These are phyloP conservation scores for Gigaspora rosea DNA, from an alignment of 192 early-diverging fungal species.

Conservation along the genomic window DNA sequence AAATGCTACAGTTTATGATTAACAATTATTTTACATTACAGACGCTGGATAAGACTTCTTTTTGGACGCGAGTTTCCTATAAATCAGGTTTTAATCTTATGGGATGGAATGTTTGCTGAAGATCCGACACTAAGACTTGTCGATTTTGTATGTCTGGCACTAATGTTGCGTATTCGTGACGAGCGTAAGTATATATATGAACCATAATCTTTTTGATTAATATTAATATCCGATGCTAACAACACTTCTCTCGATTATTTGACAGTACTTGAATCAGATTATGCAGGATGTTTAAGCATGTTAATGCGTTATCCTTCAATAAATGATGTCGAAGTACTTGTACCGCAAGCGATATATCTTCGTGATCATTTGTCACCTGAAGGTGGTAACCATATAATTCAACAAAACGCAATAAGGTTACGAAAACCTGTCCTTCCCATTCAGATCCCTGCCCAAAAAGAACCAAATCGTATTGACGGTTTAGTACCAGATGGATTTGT, in stretches of 20 bases:
- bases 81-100: slow-evolving; percentile 69
- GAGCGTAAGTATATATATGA: slow-evolving; percentile 60
- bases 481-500: slow-evolving; percentile 46
- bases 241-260: background rate
- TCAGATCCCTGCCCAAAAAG: background rate
- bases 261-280: slow-evolving; percentile 62
- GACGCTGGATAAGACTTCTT: slow-evolving; percentile 89
- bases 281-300: slow-evolving; percentile 62
- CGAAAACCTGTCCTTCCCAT: slow-evolving; percentile 29
- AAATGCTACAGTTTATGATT: background rate
- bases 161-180: slow-evolving; percentile 70
- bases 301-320: slow-evolving; percentile 65
- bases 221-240: no score
- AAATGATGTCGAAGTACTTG: slow-evolving; percentile 50
- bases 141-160: slow-evolving; percentile 79
- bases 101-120: slow-evolving; percentile 92
- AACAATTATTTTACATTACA: slow-evolving; percentile 25
- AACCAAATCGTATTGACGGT: slow-evolving; percentile 4
- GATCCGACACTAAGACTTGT: slow-evolving; percentile 73
- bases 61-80: slow-evolving; percentile 89
- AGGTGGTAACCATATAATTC: slow-evolving; percentile 53
- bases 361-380: slow-evolving; percentile 57
- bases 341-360: slow-evolving; percentile 67
- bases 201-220: no score
- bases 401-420: slow-evolving; percentile 51